A percentile compares a stretch with the other conserved stretches of the same genome.
phyloP scores from a whole-genome alignment of 1,284 basidiomycete genomes.

The Austroboletus niveus region DNA sequence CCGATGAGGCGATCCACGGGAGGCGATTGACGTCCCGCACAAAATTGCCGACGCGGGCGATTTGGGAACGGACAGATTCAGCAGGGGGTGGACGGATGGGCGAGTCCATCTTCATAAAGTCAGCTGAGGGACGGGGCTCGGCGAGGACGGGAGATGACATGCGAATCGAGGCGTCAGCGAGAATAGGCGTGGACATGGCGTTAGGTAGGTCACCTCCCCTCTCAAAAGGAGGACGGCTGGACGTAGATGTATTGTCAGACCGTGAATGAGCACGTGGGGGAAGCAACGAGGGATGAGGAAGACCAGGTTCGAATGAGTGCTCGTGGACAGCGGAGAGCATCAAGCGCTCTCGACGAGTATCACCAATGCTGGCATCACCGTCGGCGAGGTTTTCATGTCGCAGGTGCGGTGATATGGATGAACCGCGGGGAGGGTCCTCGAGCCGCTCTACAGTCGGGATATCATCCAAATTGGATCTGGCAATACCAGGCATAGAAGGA shows the following conservation, averaged over 20 bases:
- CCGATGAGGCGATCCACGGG: slow-evolving; percentile 34
- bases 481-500: slow-evolving; percentile 14
- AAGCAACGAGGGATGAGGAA: slow-evolving; percentile 11
- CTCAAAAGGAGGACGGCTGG: slow-evolving; percentile 27
- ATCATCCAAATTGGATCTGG: slow-evolving; percentile 28
- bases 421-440: slow-evolving; percentile 23
- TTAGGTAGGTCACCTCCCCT: slow-evolving; percentile 22
- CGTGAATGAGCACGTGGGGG: slow-evolving; percentile 17
- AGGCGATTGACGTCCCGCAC: slow-evolving; percentile 28
- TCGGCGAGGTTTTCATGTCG: slow-evolving; percentile 15
- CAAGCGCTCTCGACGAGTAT: slow-evolving; percentile 22
- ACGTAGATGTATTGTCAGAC: slow-evolving; percentile 22
- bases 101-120: slow-evolving; percentile 36
- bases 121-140: slow-evolving; percentile 32
- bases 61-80: slow-evolving; percentile 31
- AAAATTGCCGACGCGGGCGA: slow-evolving; percentile 27
- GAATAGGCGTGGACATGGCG: slow-evolving; percentile 32
- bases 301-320: slow-evolving; percentile 22
- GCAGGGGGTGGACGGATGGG: slow-evolving; percentile 34
- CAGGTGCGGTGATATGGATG: slow-evolving; percentile 25
- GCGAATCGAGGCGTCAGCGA: slow-evolving; percentile 24
- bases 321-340: slow-evolving; percentile 27
- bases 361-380: slow-evolving; percentile 20
- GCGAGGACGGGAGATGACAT: slow-evolving; percentile 30
- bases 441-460: slow-evolving; percentile 31